A percentile compares a stretch with the other conserved stretches of the same genome.
Conservation (phyloP, 2,329 filamentous ascomycete genomes). For the Graphiopsis chlorocephala region DNA sequence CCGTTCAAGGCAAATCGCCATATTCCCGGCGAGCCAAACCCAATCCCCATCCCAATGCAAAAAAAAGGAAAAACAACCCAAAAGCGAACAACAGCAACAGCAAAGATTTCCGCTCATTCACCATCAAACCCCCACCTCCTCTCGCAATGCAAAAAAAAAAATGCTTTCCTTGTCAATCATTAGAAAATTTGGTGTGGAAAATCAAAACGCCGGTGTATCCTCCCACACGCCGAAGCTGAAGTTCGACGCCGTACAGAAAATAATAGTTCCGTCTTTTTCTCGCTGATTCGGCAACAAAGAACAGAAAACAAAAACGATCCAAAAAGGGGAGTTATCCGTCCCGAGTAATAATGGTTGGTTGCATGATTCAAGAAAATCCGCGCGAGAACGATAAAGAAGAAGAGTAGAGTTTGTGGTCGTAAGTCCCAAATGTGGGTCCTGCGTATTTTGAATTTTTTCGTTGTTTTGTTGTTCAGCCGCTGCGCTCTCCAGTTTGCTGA, state of each 20-base stretch:
- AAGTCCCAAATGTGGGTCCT: neutral
- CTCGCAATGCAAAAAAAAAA: neutral
- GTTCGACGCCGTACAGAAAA: neutral
- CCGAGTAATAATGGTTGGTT: neutral
- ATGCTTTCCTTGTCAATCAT: neutral
- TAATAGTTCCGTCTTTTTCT: neutral
- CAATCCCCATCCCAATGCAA: conserved; percentile 1
- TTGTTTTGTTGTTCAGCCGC: neutral
- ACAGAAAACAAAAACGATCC: neutral
- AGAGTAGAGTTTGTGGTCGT: neutral
- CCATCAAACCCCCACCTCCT: neutral
- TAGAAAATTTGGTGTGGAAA: neutral
- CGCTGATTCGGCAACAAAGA: neutral
- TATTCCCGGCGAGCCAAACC: neutral
- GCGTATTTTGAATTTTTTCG: neutral
- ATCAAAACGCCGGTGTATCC: neutral
- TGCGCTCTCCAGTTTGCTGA: neutral
- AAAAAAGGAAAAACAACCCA: neutral
- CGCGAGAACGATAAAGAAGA: neutral
- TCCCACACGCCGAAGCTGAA: neutral
- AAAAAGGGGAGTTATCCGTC: neutral
- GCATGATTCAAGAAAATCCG: neutral
- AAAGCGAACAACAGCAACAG: neutral
- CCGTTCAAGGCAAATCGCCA: neutral
- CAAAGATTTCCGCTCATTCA: neutral